Conservation (phyloP, 169 alveolate species). For the Sarcocystis neurona region DNA sequence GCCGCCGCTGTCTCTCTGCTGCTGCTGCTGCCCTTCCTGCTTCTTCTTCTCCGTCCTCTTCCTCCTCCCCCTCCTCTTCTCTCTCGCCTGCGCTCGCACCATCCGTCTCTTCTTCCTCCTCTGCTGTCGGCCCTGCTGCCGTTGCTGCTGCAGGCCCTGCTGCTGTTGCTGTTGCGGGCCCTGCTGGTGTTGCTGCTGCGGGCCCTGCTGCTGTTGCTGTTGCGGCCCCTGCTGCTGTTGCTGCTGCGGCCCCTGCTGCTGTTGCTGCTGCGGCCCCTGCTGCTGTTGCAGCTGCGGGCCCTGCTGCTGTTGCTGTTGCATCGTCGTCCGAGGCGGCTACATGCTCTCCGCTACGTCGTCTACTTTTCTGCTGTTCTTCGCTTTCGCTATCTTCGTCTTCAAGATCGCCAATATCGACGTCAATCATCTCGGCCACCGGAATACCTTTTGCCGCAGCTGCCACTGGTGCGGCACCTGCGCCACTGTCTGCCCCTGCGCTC, state of each 20-base stretch:
- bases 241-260: too few relatives aligned
- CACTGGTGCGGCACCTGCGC: not conserved
- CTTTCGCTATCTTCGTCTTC: not conserved
- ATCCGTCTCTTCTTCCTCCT: constrained; percentile 9
- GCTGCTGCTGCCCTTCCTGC: not conserved
- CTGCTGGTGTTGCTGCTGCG: not conserved
- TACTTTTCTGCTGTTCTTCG: not conserved
- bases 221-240: not conserved
- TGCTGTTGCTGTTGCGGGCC: not conserved
- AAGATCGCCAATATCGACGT: not conserved
- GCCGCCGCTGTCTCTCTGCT: constrained; percentile 20
- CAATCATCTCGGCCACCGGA: not conserved
- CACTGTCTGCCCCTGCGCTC: too few relatives aligned
- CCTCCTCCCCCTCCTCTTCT: constrained; percentile 7
- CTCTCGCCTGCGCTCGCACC: not conserved
- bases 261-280: too few relatives aligned
- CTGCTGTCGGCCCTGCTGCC: not conserved
- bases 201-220: constrained; percentile 13
- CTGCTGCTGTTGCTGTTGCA: not conserved
- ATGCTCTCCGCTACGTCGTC: not conserved
- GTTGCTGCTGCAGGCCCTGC: not conserved
- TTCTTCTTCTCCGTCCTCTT: not conserved
- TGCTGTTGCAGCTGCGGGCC: not conserved
- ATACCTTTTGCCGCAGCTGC: not conserved
- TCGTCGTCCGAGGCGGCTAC: not conserved